phyloP scores from a whole-genome alignment of 192 early-diverging fungal species.

The Backusella morwellensis region DNA sequence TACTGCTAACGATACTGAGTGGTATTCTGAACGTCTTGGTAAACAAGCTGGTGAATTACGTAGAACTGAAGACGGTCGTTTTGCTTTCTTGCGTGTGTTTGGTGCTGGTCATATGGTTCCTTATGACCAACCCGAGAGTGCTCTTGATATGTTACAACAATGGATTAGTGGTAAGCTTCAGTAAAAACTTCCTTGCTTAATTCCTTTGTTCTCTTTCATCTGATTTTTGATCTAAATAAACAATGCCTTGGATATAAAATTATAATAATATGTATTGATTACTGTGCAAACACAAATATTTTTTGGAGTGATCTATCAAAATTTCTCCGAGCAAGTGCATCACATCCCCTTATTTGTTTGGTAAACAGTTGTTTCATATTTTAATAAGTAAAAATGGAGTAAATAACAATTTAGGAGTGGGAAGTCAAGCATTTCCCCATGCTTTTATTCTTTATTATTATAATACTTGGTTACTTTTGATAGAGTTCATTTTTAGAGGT shows the following conservation, averaged over 20 bases:
- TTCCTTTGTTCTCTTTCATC: conserved; percentile 6
- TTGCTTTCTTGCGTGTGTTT: conserved; percentile 86
- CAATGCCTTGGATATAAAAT: neutral
- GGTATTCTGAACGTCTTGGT: conserved; percentile 57
- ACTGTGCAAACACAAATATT: neutral
- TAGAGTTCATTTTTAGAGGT: neutral
- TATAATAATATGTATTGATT: neutral
- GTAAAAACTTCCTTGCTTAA: neutral
- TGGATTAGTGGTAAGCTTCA: conserved; percentile 55
- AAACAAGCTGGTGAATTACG: conserved; percentile 67
- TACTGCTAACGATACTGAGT: conserved; percentile 63
- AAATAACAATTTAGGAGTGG: neutral
- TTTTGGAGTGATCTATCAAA: neutral
- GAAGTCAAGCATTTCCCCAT: neutral
- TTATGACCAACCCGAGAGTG: conserved; percentile 86
- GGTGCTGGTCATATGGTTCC: conserved; percentile 92
- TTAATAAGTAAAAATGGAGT: neutral
- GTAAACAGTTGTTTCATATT: neutral
- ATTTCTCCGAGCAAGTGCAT: neutral
- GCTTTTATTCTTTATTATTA: neutral
- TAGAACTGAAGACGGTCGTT: conserved; percentile 49
- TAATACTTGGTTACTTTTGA: neutral
- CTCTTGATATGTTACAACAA: conserved; percentile 83
- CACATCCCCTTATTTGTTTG: neutral
- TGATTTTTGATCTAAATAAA: neutral